Conservation (phyloP, 768 basidiomycete species). For the Agrocybe pediades region DNA sequence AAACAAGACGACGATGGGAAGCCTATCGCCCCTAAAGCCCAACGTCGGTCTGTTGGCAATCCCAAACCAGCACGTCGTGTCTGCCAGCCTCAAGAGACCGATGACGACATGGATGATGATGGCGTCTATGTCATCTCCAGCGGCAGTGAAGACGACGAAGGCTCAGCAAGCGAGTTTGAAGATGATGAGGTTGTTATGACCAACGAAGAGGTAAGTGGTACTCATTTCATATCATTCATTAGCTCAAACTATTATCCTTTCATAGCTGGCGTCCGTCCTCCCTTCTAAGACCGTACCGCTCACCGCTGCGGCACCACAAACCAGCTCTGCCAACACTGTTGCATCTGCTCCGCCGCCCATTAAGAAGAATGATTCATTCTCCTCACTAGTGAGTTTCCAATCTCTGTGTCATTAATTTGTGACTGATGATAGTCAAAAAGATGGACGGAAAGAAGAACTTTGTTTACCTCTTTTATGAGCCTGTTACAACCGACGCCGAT, state of each 20-base stretch:
- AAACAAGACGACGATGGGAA: slow-evolving; percentile 3
- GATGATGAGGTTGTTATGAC: background rate
- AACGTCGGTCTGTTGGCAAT: no score
- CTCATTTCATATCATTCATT: background rate
- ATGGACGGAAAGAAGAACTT: slow-evolving; percentile 7
- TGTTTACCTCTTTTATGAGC: slow-evolving; percentile 12
- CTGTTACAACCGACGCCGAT: background rate
- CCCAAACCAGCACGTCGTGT: no score
- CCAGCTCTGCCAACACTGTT: no score
- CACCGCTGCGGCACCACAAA: no score
- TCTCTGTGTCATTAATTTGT: no score
- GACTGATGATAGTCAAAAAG: background rate
- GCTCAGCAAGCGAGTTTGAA: background rate
- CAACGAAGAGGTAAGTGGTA: background rate
- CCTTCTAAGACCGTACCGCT: slow-evolving; percentile 3
- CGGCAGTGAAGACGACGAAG: background rate
- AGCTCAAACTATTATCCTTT: background rate
- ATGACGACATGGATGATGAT: no score
- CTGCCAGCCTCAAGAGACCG: no score
- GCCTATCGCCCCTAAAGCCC: background rate
- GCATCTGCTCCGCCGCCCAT: no score
- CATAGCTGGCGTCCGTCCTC: background rate
- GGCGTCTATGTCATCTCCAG: no score
- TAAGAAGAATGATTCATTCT: no score
- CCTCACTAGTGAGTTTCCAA: no score